Conservation (phyloP, 2,329 filamentous ascomycete genomes). For the Diplodia intermedia region DNA sequence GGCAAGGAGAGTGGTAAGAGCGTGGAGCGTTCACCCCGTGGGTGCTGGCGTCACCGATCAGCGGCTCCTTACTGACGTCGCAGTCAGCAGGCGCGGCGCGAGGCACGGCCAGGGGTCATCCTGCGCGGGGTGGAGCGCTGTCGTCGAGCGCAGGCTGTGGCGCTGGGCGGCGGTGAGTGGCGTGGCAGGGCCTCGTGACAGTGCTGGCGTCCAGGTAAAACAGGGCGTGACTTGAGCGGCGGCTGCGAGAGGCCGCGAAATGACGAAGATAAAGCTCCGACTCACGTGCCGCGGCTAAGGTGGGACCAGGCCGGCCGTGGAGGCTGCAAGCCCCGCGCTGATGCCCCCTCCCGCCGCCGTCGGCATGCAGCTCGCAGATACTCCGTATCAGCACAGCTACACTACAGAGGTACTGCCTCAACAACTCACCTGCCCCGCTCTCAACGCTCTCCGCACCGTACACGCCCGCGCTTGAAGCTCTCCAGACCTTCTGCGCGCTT, state of each 20-base stretch:
- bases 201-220: neutral
- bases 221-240: slow-evolving; percentile 12
- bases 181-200: slow-evolving; percentile 26
- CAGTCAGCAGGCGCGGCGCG: slow-evolving; percentile 24
- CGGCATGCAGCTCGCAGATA: slow-evolving; percentile 24
- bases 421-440: slow-evolving; percentile 27
- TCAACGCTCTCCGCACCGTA: slow-evolving; percentile 21
- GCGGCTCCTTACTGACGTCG: slow-evolving; percentile 20
- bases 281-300: slow-evolving; percentile 24
- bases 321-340: slow-evolving; percentile 9
- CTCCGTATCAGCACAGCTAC: slow-evolving; percentile 29
- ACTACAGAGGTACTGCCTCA: slow-evolving; percentile 30
- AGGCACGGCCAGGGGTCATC: slow-evolving; percentile 32
- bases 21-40: slow-evolving; percentile 9
- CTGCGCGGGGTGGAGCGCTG: slow-evolving; percentile 11
- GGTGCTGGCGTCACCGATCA: slow-evolving; percentile 11
- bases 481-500: slow-evolving; percentile 7
- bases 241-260: slow-evolving; percentile 12
- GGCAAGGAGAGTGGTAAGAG: slow-evolving; percentile 24
- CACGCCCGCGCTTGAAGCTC: slow-evolving; percentile 1
- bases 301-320: slow-evolving; percentile 20
- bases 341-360: slow-evolving; percentile 19
- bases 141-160: slow-evolving; percentile 4
- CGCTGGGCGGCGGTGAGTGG: slow-evolving; percentile 23
- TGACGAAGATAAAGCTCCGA: slow-evolving; percentile 27